A percentile compares a stretch with the other conserved stretches of the same genome.
These are phyloP conservation scores for Candida taoyuanica DNA, from an alignment of 805 yeast genomes.

Conservation along the genomic window DNA sequence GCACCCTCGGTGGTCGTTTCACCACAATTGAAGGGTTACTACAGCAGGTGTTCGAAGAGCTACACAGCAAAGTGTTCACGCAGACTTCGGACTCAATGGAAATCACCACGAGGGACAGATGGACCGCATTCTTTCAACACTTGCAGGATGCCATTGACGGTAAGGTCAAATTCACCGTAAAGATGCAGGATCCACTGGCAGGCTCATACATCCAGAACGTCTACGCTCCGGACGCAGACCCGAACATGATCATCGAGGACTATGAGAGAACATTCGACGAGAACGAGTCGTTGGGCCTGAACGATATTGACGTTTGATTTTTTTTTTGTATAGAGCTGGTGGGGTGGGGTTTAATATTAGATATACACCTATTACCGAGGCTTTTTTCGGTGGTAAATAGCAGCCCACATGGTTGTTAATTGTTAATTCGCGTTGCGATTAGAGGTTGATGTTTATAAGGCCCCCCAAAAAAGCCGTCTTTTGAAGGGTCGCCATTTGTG, in stretches of 20 bases:
- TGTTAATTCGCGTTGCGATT: no score
- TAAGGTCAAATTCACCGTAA: slow-evolving; percentile 71
- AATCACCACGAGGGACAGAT: slow-evolving; percentile 64
- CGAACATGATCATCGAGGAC: slow-evolving; percentile 89
- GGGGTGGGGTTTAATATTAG: no score
- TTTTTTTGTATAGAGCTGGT: background rate
- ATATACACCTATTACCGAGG: no score
- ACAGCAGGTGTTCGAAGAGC: slow-evolving; percentile 84
- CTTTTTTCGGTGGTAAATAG: background rate
- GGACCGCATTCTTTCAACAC: slow-evolving; percentile 74
- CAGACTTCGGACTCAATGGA: slow-evolving; percentile 93
- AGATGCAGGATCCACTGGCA: slow-evolving; percentile 93
- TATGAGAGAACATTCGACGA: slow-evolving; percentile 85
- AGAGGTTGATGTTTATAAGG: no score
- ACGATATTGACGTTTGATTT: slow-evolving; percentile 33
- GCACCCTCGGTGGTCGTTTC: slow-evolving; percentile 97
- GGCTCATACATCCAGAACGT: slow-evolving; percentile 94
- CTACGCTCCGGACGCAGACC: slow-evolving; percentile 98
- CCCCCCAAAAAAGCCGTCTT: no score
- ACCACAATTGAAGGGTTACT: slow-evolving; percentile 94
- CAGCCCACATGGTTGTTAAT: background rate
- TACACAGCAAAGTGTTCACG: slow-evolving; percentile 76
- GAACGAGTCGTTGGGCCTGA: slow-evolving; percentile 87
- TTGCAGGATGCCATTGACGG: slow-evolving; percentile 81
- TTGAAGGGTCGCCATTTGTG: no score